Base-by-base conservation (phyloP, 2,329 filamentous ascomycete genomes). In the Clonostachys rosea region DNA sequence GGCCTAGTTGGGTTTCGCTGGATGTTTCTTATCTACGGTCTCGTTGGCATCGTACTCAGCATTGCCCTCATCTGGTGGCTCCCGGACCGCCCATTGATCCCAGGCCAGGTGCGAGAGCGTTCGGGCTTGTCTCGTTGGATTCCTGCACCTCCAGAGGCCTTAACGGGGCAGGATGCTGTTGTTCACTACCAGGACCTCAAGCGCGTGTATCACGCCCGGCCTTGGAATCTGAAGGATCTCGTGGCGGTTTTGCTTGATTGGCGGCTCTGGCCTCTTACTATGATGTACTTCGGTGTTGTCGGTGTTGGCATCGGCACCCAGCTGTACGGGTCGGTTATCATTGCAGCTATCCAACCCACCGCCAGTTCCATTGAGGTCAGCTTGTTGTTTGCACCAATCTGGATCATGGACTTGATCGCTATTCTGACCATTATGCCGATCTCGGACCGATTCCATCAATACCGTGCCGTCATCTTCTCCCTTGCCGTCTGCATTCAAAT, bases 251-350 rank as follows among this genome's bases (percentile, higher is more conserved):
- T 95, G 33, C 74, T 87, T 35, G 91, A 96, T 66, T 95, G 90
- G 91, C 81, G 90, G 4, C 74, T 95, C 16, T 96, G 89, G 87
- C 91, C 91, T 2, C 67, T 96, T 54, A 77, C 86, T 2, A 61
- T 95, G 46, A 96, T 96, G 91, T 96, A 96, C 68, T 95, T 96
- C 68, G 91, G 91, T 17, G 91, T 96, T 4, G 91, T 96, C 2
- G 91, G 91, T 18, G 91, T 95, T 4, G 91, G 91, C 9, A 95
- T 95, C 52, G 91, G 90, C 41, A 91, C 89, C 1, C 90, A 95
- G 67, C 81, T 88, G 42, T 96, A 96, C 60, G 89, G 87, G 34
- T 92, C 86, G 4, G 82, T 95, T 54, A 95, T 96, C 57, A 94
- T 96, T 57, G 76, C 80, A 14, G 81, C 83, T 10, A 94, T 94